Percentiles rank a stretch among this genome's conserved stretches.
Evolutionary conservation across 352 stramenopile species (phyloP).

Genomic region (Globisporangium perplexum): DNA sequence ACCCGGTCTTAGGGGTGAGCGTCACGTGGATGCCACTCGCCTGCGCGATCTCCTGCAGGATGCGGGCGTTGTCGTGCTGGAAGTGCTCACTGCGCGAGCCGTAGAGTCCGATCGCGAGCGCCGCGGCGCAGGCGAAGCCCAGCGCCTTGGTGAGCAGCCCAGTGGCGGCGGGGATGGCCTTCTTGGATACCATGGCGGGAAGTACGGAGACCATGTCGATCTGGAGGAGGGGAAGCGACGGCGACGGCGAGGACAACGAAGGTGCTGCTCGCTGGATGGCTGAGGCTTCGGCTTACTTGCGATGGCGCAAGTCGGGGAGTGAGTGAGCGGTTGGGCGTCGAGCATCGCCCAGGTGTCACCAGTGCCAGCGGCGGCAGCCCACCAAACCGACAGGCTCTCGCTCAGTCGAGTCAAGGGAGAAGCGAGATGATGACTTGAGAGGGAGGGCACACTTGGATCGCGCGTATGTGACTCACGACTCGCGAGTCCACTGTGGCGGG

Average conservation of each 20-base stretch:
- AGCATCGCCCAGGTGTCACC: not conserved
- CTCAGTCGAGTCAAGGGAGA: not conserved
- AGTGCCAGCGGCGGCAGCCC: no score
- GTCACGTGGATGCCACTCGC: constrained; percentile 25
- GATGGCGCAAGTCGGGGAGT: constrained; percentile 7
- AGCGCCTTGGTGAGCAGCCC: constrained; percentile 8
- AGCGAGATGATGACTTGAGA: not conserved
- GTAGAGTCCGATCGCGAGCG: constrained; percentile 16
- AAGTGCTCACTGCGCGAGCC: constrained; percentile 14
- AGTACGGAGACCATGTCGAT: constrained; percentile 6
- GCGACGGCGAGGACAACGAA: no score
- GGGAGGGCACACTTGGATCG: not conserved
- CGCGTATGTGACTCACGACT: not conserved
- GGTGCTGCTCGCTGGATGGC: no score
- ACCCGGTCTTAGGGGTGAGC: constrained; percentile 10
- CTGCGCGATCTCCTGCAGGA: constrained; percentile 19
- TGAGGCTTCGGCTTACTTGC: not conserved
- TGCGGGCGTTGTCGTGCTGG: constrained; percentile 17
- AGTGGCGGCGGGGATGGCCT: not conserved
- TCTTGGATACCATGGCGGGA: not conserved
- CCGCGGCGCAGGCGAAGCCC: constrained; percentile 3
- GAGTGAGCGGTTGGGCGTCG: not conserved
- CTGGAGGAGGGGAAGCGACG: not conserved
- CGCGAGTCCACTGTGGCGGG: not conserved
- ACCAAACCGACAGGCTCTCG: no score